Evolutionary conservation across 2,329 filamentous ascomycete genomes (phyloP), one percentile per base, ranked within the genome.

Genomic region (Fusarium pseudonygamai): DNA sequence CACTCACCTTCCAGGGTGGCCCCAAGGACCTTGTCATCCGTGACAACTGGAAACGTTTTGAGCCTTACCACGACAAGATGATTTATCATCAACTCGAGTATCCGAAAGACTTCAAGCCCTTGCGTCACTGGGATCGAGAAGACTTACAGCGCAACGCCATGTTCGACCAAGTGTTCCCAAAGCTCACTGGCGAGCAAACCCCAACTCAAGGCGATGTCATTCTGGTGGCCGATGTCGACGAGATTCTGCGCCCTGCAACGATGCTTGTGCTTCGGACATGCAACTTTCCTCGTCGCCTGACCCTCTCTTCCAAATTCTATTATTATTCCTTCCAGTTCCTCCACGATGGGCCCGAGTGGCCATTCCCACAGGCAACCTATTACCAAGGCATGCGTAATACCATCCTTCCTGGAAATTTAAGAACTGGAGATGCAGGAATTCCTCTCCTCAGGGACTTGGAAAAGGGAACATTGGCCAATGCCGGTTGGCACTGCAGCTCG

Each of bases 401-500:
- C 12, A 81, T 91, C 50, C 78, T 81, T 26, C 90, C 89, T 0
- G 84, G 84, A 32, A 84, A 89, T 73, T 82, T 91, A 57, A 86
- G 89, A 30, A 84, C 84, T 70, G 82, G 85, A 46, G 83, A 86
- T 60, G 82, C 83, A 49, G 83, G 83, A 7, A 52, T 83, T 9
- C 81, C 80, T 46, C 77, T 83, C 4, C 69, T 83, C 3, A 81
- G 84, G 37, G 79, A 80, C 40, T 79, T 81, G 46, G 84, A 88
- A 68, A 84, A 83, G 70, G 84, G 80, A 13, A 82, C 83, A 11
- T 69, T 90, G 39, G 79, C 78, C 74, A 85, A 88, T 73, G 87
- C 88, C 1, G 86, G 82, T 1, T 92, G 90, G 90, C 89, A 91
- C 78, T 92, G 89, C 82, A 89, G 87, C 57, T 87, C 84, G 62